Percentiles rank a stretch among this genome's conserved stretches.
Evolutionary conservation across 148 eudicot species (phyloP).

Genomic region (Pouteria glomerata): DNA sequence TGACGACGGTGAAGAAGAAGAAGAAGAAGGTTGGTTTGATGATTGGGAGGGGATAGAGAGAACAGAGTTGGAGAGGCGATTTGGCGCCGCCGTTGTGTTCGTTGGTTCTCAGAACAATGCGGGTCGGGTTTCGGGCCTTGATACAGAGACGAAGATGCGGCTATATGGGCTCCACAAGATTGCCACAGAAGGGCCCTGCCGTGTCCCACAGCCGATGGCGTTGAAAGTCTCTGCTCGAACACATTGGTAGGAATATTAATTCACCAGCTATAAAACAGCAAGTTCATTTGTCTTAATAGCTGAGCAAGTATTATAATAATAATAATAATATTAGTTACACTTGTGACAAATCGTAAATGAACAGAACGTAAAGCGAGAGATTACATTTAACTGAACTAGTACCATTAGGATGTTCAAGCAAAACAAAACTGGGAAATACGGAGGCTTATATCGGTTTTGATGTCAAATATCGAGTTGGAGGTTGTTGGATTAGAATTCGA

Average conservation of each 20-base stretch:
- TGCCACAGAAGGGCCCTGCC: slow-evolving; percentile 66
- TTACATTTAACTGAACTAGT: too few species aligned
- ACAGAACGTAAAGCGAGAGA: too few species aligned
- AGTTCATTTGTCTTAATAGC: too few species aligned
- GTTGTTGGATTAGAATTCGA: too few species aligned
- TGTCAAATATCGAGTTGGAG: too few species aligned
- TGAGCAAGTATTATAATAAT: too few species aligned
- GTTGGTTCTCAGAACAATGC: slow-evolving; percentile 39
- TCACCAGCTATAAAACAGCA: too few species aligned
- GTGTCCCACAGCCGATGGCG: slow-evolving; percentile 59
- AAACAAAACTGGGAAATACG: too few species aligned
- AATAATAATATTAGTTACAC: too few species aligned
- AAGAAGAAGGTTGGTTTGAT: slow-evolving; percentile 27
- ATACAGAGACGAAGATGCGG: slow-evolving; percentile 29
- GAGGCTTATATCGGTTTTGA: too few species aligned
- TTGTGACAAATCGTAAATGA: too few species aligned
- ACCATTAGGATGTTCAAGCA: too few species aligned
- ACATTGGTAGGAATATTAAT: slow-evolving; percentile 46
- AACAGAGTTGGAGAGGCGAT: slow-evolving; percentile 53
- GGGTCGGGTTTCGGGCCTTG: slow-evolving; percentile 18
- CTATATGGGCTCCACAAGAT: slow-evolving; percentile 63
- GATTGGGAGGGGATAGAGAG: slow-evolving; percentile 82
- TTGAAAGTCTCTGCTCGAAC: slow-evolving; percentile 67
- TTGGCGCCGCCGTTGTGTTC: slow-evolving; percentile 51
- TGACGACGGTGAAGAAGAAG: slow-evolving; percentile 4